A percentile compares a stretch with the other conserved stretches of the same genome.
Evolutionary conservation across 257 asterid genomes (phyloP).

Genomic region (Primulina huaijiensis): DNA sequence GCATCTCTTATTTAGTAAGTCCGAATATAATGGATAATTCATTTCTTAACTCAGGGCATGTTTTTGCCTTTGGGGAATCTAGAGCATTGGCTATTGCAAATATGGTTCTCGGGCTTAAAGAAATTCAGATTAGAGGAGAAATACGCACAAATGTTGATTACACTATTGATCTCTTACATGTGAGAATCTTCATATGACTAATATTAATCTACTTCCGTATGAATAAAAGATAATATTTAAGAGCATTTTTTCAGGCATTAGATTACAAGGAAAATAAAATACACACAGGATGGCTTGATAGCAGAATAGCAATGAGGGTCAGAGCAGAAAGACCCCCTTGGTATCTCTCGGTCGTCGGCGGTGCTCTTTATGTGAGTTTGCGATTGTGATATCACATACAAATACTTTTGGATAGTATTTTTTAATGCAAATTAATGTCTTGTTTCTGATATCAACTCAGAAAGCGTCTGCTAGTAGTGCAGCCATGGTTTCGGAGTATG

Average conservation of each 20-base stretch:
- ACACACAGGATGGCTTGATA: slow-evolving; percentile 99
- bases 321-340: slow-evolving; percentile 99
- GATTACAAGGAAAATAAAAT: slow-evolving; percentile 95
- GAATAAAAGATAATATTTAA: slow-evolving; percentile 13
- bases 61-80: slow-evolving; percentile 98
- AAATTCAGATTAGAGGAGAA: slow-evolving; percentile 98
- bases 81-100: slow-evolving; percentile 96
- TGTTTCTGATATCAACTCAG: slow-evolving; percentile 46
- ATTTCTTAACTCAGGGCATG: slow-evolving; percentile 65
- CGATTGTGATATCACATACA: slow-evolving; percentile 12
- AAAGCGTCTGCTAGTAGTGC: slow-evolving; percentile 99
- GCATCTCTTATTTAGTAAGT: slow-evolving; percentile 1
- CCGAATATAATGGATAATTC: slow-evolving; percentile 16
- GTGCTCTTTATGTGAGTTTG: slow-evolving; percentile 90
- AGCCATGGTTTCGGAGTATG: slow-evolving; percentile 88
- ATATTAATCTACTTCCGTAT: slow-evolving; percentile 11
- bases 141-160: slow-evolving; percentile 97
- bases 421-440: slow-evolving; percentile 21
- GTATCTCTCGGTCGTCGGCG: slow-evolving; percentile 99
- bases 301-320: slow-evolving; percentile 99
- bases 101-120: slow-evolving; percentile 99
- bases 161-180: slow-evolving; percentile 95
- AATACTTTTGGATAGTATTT: slow-evolving; percentile 2
- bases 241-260: slow-evolving; percentile 56
- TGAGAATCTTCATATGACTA: slow-evolving; percentile 38